Evolutionary conservation across 352 stramenopile genomes (phyloP).

Genomic region (Globisporangium carolinianum): DNA sequence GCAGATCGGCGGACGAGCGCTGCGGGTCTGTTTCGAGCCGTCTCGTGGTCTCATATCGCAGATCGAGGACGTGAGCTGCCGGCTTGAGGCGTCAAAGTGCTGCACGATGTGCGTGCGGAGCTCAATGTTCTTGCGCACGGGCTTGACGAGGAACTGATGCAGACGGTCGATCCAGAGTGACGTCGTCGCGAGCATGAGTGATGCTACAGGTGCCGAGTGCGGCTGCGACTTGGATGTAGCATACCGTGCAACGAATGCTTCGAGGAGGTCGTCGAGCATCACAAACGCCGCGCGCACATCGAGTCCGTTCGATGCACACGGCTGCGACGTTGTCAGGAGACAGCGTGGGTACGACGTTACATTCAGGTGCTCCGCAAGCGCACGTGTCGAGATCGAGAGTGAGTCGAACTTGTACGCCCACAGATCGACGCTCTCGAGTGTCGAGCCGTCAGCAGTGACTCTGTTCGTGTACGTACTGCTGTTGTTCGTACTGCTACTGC

Average conservation of each 20-base stretch:
- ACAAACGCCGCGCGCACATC: slow-evolving; percentile 17
- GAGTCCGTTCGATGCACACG: slow-evolving; percentile 9
- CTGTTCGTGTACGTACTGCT: slow-evolving; percentile 4
- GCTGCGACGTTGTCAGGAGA: slow-evolving; percentile 2
- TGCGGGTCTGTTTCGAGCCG: background rate
- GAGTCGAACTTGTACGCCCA: slow-evolving; percentile 39
- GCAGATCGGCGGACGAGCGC: background rate
- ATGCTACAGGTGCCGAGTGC: background rate
- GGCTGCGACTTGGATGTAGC: background rate
- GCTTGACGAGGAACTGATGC: slow-evolving; percentile 22
- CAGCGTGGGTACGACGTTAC: slow-evolving; percentile 8
- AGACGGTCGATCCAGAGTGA: slow-evolving; percentile 36
- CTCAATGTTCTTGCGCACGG: slow-evolving; percentile 10
- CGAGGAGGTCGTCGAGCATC: slow-evolving; percentile 28
- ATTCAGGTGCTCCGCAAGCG: slow-evolving; percentile 10
- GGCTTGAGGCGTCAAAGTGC: slow-evolving; percentile 4
- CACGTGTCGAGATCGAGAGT: slow-evolving; percentile 15
- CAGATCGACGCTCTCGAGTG: slow-evolving; percentile 7
- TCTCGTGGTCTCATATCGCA: slow-evolving; percentile 8
- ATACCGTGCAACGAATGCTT: too few species aligned
- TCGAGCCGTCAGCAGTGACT: slow-evolving; percentile 2
- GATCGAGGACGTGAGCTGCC: slow-evolving; percentile 14
- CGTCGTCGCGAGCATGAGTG: slow-evolving; percentile 18
- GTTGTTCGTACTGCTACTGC: background rate
- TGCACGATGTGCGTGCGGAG: slow-evolving; percentile 25